These are phyloP conservation scores for Symbiodinium pilosum DNA, from an alignment of 73 alveolate genomes.

Conservation along the genomic window DNA sequence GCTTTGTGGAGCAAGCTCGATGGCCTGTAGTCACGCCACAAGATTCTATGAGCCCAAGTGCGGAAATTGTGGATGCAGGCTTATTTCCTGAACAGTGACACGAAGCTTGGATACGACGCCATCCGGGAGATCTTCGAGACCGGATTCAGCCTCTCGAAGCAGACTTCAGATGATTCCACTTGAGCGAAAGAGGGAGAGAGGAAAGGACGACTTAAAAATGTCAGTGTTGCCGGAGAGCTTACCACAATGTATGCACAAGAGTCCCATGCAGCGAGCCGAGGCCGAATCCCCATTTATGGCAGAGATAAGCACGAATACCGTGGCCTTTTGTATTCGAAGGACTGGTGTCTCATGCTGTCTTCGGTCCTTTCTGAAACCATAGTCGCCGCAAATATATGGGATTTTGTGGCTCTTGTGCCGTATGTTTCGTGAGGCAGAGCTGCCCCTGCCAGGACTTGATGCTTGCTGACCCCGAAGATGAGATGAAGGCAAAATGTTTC, in stretches of 20 bases:
- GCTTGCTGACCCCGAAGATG: constrained; percentile 93
- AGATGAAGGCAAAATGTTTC: constrained; percentile 95
- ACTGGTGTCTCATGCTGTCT: background rate
- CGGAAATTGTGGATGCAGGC: constrained; percentile 1
- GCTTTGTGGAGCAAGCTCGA: no score
- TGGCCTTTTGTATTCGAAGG: constrained; percentile 83
- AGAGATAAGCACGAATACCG: constrained; percentile 83
- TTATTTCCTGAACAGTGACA: constrained; percentile 42
- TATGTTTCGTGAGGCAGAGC: no score
- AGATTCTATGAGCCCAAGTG: background rate
- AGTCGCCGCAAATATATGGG: no score
- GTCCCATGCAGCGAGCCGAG: background rate
- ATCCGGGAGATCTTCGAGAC: constrained; percentile 95
- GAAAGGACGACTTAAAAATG: no score
- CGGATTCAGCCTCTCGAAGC: constrained; percentile 58
- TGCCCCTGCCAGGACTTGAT: constrained; percentile 82
- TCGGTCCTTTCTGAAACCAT: no score
- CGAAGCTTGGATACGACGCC: constrained; percentile 82
- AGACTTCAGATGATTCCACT: background rate
- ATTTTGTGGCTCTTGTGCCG: no score
- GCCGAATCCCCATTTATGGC: constrained; percentile 93
- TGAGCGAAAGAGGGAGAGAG: background rate
- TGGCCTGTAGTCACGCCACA: no score
- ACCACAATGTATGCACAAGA: no score
- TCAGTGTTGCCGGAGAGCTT: no score